phyloP scores from a whole-genome alignment of 108 stramenopile genomes.

The Phaeodactylum tricornutum region DNA sequence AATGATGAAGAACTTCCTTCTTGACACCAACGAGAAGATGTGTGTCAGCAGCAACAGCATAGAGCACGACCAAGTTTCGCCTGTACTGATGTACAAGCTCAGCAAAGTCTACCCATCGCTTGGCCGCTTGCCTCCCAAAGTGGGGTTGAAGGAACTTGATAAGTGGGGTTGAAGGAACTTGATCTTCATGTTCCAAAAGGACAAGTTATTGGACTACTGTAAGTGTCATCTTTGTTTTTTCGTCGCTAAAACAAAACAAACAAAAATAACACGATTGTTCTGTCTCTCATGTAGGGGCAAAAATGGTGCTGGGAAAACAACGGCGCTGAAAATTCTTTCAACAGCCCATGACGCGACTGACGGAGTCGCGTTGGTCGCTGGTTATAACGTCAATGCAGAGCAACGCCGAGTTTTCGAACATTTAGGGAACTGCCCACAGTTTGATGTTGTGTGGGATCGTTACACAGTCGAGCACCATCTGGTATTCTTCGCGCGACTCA shows the following conservation, averaged over 20 bases:
- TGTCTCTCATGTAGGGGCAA: no score
- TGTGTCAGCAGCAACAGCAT: no score
- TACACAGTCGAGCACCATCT: slow-evolving; percentile 61
- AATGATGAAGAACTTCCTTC: no score
- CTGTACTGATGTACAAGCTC: slow-evolving; percentile 36
- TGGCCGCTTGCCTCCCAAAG: slow-evolving; percentile 30
- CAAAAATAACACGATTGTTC: no score
- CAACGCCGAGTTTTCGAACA: slow-evolving; percentile 29
- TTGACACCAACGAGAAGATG: no score
- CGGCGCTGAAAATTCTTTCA: slow-evolving; percentile 48
- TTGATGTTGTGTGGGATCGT: slow-evolving; percentile 50
- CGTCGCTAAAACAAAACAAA: no score
- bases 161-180: slow-evolving; percentile 30
- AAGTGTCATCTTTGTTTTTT: no score
- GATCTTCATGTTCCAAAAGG: slow-evolving; percentile 49
- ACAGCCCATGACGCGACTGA: slow-evolving; percentile 36
- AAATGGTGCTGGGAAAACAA: slow-evolving; percentile 73
- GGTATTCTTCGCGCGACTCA: slow-evolving; percentile 52
- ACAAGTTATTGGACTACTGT: slow-evolving; percentile 48
- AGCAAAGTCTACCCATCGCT: slow-evolving; percentile 36
- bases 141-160: slow-evolving; percentile 34
- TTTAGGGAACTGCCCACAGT: slow-evolving; percentile 70
- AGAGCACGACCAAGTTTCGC: slow-evolving; percentile 23
- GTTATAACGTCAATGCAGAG: slow-evolving; percentile 36
- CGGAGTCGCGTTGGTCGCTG: slow-evolving; percentile 48